These are phyloP conservation scores for Choiromyces venosus DNA, from an alignment of 495 filamentous ascomycete species.

Conservation along the genomic window DNA sequence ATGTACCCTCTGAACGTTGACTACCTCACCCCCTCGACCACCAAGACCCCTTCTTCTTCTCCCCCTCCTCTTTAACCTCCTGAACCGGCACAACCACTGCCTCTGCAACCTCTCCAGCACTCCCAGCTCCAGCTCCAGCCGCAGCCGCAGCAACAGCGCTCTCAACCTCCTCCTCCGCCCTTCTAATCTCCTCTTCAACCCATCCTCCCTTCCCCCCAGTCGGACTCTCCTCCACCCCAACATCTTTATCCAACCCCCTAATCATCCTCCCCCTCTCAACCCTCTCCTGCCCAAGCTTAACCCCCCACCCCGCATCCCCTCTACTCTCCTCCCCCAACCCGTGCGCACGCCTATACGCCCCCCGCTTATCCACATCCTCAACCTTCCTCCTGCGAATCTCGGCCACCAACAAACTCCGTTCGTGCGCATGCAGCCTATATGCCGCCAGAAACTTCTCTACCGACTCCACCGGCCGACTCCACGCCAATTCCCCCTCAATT, in stretches of 20 bases:
- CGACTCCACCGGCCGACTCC: conserved; percentile 21
- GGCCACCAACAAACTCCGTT: conserved; percentile 23
- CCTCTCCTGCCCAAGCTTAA: conserved; percentile 15
- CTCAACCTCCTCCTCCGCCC: conserved; percentile 28
- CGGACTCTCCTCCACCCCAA: background rate
- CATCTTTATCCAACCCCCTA: background rate
- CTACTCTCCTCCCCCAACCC: conserved; percentile 27
- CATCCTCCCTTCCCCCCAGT: conserved; percentile 12
- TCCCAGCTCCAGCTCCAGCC: conserved; percentile 1
- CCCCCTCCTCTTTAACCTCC: background rate
- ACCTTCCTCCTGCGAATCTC: conserved; percentile 32
- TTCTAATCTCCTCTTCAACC: conserved; percentile 28
- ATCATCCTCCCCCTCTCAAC: background rate
- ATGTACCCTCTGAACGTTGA: background rate
- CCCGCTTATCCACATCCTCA: conserved; percentile 37
- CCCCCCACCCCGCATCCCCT: conserved; percentile 31
- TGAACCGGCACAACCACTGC: background rate
- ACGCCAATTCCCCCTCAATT: conserved; percentile 19
- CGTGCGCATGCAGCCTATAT: conserved; percentile 39
- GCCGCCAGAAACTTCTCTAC: conserved; percentile 10
- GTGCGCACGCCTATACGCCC: conserved; percentile 34
- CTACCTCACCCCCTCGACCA: conserved; percentile 11
- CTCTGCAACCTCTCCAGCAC: background rate
- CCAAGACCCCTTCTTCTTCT: conserved; percentile 20
- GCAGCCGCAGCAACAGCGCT: background rate